Evolutionary conservation across 306 rosid genomes (phyloP).

Genomic region (Quercus bicolor): DNA sequence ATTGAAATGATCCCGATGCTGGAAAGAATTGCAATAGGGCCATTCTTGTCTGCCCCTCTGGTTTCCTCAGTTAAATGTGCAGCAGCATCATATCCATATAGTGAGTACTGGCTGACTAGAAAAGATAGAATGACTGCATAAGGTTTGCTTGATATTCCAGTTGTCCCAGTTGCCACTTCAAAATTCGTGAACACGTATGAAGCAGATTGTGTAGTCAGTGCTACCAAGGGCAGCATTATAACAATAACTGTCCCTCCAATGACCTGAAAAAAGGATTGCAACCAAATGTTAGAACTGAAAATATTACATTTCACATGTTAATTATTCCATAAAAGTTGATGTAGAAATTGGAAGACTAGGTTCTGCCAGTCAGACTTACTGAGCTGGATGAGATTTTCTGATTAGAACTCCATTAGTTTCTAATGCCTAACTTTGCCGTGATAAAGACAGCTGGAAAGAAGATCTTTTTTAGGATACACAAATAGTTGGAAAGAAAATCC

Average conservation of each 20-base stretch:
- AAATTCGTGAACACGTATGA: constrained; percentile 75
- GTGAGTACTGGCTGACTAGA: constrained; percentile 84
- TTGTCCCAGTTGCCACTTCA: constrained; percentile 39
- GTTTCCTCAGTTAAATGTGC: constrained; percentile 93
- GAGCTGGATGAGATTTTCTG: neutral
- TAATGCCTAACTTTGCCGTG: neutral
- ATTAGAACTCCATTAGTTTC: neutral
- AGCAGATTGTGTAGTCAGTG: constrained; percentile 60
- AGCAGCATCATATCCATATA: constrained; percentile 90
- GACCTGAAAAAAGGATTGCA: constrained; percentile 39
- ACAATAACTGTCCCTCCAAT: constrained; percentile 72
- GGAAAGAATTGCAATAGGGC: constrained; percentile 76
- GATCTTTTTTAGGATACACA: too few species aligned
- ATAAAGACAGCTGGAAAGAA: neutral
- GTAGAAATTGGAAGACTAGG: neutral
- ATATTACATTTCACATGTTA: neutral
- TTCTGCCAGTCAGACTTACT: neutral
- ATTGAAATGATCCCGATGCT: constrained; percentile 74
- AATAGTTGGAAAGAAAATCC: neutral
- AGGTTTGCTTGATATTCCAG: constrained; percentile 87
- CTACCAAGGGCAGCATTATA: constrained; percentile 72
- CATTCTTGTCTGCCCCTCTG: constrained; percentile 82
- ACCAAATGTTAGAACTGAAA: neutral
- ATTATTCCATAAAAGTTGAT: neutral
- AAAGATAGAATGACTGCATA: constrained; percentile 74